Conservation (phyloP, 2,329 filamentous ascomycete genomes). For the Epichloe glyceriae region DNA sequence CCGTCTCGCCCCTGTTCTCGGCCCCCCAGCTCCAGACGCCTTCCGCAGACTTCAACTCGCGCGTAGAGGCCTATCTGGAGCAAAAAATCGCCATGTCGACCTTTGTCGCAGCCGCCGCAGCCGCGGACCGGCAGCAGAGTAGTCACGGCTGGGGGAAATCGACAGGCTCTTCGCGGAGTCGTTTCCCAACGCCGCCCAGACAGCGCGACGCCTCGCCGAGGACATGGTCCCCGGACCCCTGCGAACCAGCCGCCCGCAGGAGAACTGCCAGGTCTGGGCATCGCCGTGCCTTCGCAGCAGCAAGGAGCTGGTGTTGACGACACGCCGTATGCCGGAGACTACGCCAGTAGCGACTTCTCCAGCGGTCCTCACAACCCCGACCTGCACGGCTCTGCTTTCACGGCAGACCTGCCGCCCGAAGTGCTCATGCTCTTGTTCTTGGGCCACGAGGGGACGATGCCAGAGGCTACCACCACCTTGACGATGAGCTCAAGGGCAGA, state of each 20-base stretch:
- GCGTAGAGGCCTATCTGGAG: not conserved
- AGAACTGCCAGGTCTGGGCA: too few relatives aligned
- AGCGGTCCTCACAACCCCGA: not conserved
- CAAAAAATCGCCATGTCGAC: slow-evolving; percentile 1
- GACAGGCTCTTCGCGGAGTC: slow-evolving; percentile 1
- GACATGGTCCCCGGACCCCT: not conserved
- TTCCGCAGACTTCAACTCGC: not conserved
- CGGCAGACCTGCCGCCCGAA: not conserved
- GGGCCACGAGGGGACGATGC: not conserved
- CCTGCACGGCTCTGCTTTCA: not conserved
- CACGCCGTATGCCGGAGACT: too few relatives aligned
- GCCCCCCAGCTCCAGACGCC: not conserved
- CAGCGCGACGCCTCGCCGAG: not conserved
- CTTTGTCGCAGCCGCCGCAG: not conserved
- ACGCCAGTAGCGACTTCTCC: accelerated
- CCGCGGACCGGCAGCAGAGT: not conserved
- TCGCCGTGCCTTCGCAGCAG: not conserved
- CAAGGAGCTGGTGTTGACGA: not conserved
- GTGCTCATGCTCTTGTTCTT: not conserved
- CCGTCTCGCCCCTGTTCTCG: not conserved
- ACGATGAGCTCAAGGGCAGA: not conserved
- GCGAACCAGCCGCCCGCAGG: not conserved
- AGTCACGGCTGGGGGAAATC: not conserved
- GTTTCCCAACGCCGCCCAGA: slow-evolving; percentile 1
- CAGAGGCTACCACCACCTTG: too few relatives aligned